phyloP scores from a whole-genome alignment of 805 yeast species.

The Citeromyces nyonsensis region DNA sequence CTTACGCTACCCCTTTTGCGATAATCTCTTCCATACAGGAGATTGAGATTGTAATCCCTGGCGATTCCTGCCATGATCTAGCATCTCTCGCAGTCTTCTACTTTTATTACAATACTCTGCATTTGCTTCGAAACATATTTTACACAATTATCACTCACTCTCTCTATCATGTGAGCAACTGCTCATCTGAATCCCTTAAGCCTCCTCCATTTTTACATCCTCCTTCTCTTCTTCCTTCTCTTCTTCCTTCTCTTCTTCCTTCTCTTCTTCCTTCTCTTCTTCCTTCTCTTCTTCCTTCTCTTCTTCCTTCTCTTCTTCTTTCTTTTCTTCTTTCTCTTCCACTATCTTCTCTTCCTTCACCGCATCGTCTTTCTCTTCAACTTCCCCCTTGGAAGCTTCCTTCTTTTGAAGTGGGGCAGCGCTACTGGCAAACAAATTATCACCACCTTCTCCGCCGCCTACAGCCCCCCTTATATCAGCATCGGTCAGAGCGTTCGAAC shows the following conservation, averaged over 20 bases:
- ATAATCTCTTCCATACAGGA: too few species aligned
- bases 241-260: not conserved
- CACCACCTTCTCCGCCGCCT: conserved; percentile 1
- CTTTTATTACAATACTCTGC: too few species aligned
- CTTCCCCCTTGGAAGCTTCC: too few species aligned
- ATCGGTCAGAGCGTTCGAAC: conserved; percentile 17
- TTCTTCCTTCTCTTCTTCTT: not conserved
- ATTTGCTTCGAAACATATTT: too few species aligned
- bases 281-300: not conserved
- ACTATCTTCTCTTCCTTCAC: conserved; percentile 4
- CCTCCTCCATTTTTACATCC: conserved; percentile 2
- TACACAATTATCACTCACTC: too few species aligned
- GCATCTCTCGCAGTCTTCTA: too few species aligned
- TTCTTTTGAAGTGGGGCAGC: conserved; percentile 3
- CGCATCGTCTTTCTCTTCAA: not conserved
- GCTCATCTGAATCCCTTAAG: too few species aligned
- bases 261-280: not conserved
- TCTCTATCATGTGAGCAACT: too few species aligned
- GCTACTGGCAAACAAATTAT: conserved; percentile 3
- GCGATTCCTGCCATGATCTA: too few species aligned
- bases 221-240: conserved; percentile 1
- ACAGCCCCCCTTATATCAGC: conserved; percentile 12
- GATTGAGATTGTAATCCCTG: too few species aligned
- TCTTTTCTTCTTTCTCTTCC: conserved; percentile 3
- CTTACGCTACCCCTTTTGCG: too few species aligned